Evolutionary conservation across 352 stramenopile genomes (phyloP).

Genomic region (Aphanomyces stellatus): DNA sequence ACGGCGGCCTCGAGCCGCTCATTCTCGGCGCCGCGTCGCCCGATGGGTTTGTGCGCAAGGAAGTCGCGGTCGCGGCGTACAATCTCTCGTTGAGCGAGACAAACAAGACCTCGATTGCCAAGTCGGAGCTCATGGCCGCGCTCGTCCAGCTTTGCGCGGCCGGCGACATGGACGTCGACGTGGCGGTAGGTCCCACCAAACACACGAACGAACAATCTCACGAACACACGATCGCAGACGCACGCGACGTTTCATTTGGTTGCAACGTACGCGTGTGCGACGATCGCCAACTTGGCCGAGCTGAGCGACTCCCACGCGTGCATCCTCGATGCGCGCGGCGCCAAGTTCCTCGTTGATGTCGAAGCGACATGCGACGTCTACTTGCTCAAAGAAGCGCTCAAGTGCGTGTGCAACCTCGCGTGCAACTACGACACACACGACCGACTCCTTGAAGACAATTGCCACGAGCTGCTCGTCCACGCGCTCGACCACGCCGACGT

Average conservation of each 20-base stretch:
- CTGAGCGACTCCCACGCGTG: conserved; percentile 80
- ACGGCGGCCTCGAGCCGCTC: conserved; percentile 86
- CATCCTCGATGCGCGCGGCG: conserved; percentile 65
- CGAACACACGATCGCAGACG: not conserved
- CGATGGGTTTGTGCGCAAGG: conserved; percentile 70
- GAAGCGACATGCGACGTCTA: conserved; percentile 21
- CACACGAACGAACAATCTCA: not conserved
- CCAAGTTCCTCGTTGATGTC: conserved; percentile 73
- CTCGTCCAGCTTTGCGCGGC: conserved; percentile 84
- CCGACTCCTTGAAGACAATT: conserved; percentile 61
- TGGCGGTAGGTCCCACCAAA: conserved; percentile 23
- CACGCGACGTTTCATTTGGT: conserved; percentile 24
- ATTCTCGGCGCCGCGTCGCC: conserved; percentile 64
- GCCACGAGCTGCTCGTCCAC: conserved; percentile 72
- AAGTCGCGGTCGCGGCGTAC: conserved; percentile 85
- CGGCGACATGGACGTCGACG: conserved; percentile 43
- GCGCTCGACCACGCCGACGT: conserved; percentile 51
- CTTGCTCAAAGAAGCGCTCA: conserved; percentile 56
- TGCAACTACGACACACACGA: conserved; percentile 85
- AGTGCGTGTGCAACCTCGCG: conserved; percentile 65
- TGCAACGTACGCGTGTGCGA: conserved; percentile 60
- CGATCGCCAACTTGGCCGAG: conserved; percentile 91
- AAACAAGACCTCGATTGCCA: conserved; percentile 91
- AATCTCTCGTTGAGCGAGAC: conserved; percentile 91
- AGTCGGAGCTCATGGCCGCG: conserved; percentile 61